Base-by-base conservation (phyloP, 2,329 filamentous ascomycete species). In the Pseudocercospora musae region DNA sequence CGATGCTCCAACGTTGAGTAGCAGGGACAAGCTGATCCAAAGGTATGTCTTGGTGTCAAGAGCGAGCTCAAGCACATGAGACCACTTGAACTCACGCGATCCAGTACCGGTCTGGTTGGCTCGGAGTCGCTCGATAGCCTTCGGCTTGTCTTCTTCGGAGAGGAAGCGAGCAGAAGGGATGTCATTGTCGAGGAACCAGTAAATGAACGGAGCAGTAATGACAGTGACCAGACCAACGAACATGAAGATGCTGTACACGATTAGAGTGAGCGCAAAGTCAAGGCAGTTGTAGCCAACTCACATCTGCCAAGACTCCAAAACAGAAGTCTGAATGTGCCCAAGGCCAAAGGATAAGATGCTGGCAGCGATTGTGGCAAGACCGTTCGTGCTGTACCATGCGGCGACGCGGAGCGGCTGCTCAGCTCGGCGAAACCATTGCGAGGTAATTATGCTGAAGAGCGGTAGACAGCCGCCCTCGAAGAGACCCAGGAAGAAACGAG, bases 391-490 rank as follows among this genome's bases (percentile, higher is more conserved):
- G 50, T 71, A 71, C 70, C 70, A 71, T 8, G 66, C 64, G 11
- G 69, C 70, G 10, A 68, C 65, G 10, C 70, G 58, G 15, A 70
- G 44, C 4, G 71, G 69, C 52, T 72, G 71, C 57, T 73, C 71
- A n/a, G 59, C 65, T 54, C 68, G 59, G 58, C 70, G 62, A 46
- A 66, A 73, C 71, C 70, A 73, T 46, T 69, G 66, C 2, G 60
- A 63, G 11, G 67, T 70, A 20, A 73, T 68, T 2, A 90, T 78
- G 0, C 85, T 82, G 69, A 89, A 89, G 0, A 86, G 84, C 0
- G 87, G 88, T 0, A 85, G 86, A 4, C 89, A 85, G 0, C 86
- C 85, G 0, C 85, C 80, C 72, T 90, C 88, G 58, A 89, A 89
- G 0, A 87, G 78, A 23, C 87, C 87, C 1, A 89, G 79, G 66